Conservation (phyloP, 169 alveolate genomes). For the Plasmodium chabaudi region DNA sequence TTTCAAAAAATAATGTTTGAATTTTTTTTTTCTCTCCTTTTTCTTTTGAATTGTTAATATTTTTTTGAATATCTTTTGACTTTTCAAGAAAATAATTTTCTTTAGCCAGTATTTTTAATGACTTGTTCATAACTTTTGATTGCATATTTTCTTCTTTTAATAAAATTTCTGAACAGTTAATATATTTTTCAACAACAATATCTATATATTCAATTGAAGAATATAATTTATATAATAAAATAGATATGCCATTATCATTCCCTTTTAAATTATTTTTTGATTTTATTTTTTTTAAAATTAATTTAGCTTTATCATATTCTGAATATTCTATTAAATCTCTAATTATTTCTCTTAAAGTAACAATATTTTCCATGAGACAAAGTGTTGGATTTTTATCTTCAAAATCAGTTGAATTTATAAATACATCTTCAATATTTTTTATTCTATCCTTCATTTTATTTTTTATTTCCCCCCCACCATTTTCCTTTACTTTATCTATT, state of each 20-base stretch:
- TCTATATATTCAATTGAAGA: conserved; percentile 48
- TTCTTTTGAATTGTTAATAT: conserved; percentile 38
- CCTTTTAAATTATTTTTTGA: conserved; percentile 39
- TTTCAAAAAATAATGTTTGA: conserved; percentile 23
- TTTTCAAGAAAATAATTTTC: conserved; percentile 83
- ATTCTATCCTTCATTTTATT: conserved; percentile 1
- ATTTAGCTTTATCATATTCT: conserved; percentile 71
- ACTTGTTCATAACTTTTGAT: conserved; percentile 75
- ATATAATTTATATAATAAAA: conserved; percentile 14
- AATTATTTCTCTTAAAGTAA: conserved; percentile 80
- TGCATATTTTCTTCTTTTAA: conserved; percentile 80
- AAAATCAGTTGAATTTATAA: conserved; percentile 80
- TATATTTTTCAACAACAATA: conserved; percentile 59
- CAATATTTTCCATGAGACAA: conserved; percentile 83
- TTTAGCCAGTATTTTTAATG: conserved; percentile 79
- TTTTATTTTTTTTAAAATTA: conserved; percentile 76
- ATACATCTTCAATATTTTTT: conserved; percentile 79
- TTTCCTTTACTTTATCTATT: background rate
- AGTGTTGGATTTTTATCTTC: conserved; percentile 83
- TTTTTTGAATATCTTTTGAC: conserved; percentile 75
- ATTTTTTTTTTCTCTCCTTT: conserved; percentile 24
- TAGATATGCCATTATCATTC: background rate
- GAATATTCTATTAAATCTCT: conserved; percentile 78
- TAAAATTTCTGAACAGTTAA: conserved; percentile 71
- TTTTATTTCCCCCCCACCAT: background rate